phyloP scores from a whole-genome alignment of 116 monocot species.

The Papilionanthe hybrid region DNA sequence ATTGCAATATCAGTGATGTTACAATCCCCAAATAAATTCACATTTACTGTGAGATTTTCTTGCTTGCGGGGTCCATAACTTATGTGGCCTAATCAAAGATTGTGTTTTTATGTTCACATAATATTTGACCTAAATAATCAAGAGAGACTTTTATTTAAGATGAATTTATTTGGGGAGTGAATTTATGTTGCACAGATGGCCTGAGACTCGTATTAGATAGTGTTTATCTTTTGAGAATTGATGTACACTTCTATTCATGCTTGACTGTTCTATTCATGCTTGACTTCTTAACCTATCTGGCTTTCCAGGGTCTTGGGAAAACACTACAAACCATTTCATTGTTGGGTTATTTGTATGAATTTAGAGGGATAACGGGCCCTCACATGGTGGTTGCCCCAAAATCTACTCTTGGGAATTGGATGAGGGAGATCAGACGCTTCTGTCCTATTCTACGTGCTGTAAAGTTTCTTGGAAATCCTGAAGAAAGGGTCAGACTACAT shows the following conservation, averaged over 20 bases:
- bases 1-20: neutral
- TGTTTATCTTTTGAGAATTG: neutral
- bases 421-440: conserved; percentile 91
- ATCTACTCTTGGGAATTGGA: conserved; percentile 99
- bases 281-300: neutral
- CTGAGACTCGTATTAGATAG: neutral
- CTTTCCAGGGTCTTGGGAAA: conserved; percentile 94
- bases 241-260: neutral
- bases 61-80: neutral
- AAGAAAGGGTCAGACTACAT: conserved; percentile 70
- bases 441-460: conserved; percentile 87
- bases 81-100: neutral
- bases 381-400: conserved; percentile 99
- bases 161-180: neutral
- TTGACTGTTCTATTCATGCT: neutral
- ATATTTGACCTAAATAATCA: neutral
- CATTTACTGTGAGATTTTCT: neutral
- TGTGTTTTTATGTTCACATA: neutral
- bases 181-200: neutral
- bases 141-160: neutral
- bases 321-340: conserved; percentile 96
- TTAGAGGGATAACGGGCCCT: conserved; percentile 92
- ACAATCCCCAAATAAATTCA: neutral
- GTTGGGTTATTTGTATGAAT: conserved; percentile 88
- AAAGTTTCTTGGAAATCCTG: conserved; percentile 93